These are phyloP conservation scores for Saccharata proteae DNA, from an alignment of 2,329 filamentous ascomycete genomes.

Conservation along the genomic window DNA sequence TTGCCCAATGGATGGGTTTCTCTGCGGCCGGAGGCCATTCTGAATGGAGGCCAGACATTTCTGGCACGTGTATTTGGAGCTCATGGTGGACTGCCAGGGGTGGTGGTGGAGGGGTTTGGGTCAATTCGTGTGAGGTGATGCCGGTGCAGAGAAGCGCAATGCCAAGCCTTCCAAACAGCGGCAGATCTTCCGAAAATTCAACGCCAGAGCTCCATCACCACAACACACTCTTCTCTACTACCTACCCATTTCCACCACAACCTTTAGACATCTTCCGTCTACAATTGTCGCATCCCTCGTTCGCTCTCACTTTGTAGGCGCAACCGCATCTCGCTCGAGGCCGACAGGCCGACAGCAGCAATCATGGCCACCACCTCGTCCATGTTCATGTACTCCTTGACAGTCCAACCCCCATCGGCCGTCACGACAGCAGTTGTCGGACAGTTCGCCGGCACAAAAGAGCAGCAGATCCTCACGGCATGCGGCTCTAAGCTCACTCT, in stretches of 20 bases:
- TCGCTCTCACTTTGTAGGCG: too few relatives aligned
- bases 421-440: constrained; percentile 85
- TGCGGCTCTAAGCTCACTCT: constrained; percentile 84
- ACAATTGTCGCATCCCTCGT: constrained; percentile 1
- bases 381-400: constrained; percentile 98
- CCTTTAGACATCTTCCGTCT: neutral
- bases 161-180: neutral
- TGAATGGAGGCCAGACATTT: constrained; percentile 25
- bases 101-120: neutral
- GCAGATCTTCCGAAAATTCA: constrained; percentile 1
- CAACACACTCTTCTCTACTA: neutral
- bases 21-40: constrained; percentile 14
- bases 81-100: constrained; percentile 17
- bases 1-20: constrained; percentile 13
- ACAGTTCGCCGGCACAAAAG: constrained; percentile 90
- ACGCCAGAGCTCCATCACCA: neutral
- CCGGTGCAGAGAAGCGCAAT: neutral
- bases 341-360: constrained; percentile 15
- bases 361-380: constrained; percentile 94
- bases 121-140: constrained; percentile 7
- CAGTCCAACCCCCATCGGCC: constrained; percentile 81
- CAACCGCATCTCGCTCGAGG: constrained; percentile 8
- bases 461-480: constrained; percentile 93
- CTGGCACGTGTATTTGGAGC: constrained; percentile 28
- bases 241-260: constrained; percentile 1